Percentiles rank a stretch among this genome's conserved stretches.
Conservation (phyloP, 1,139 yeast genomes). For the Diutina neorugosa region DNA sequence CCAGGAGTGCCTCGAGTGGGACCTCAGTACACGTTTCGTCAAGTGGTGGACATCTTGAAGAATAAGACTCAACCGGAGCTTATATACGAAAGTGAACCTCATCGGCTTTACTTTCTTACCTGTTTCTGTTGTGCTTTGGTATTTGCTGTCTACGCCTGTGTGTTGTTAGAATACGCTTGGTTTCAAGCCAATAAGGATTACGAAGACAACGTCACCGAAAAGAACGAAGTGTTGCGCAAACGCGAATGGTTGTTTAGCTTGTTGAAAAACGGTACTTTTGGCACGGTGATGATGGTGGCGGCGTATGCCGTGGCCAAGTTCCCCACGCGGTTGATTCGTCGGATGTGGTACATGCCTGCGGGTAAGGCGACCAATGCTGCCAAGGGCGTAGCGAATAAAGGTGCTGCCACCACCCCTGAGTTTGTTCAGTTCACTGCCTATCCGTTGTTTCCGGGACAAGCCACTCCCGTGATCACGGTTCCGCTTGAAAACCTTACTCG, state of each 20-base stretch:
- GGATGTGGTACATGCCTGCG: slow-evolving; percentile 64
- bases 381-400: slow-evolving; percentile 6
- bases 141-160: slow-evolving; percentile 53
- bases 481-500: slow-evolving; percentile 47
- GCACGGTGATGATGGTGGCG: slow-evolving; percentile 26
- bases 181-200: slow-evolving; percentile 46
- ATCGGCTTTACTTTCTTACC: slow-evolving; percentile 58
- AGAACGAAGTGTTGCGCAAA: slow-evolving; percentile 20
- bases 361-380: neutral
- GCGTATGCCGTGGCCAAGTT: slow-evolving; percentile 35
- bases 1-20: slow-evolving; percentile 69
- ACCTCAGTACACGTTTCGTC: slow-evolving; percentile 43
- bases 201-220: slow-evolving; percentile 42
- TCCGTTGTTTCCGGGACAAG: slow-evolving; percentile 62
- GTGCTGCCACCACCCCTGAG: slow-evolving; percentile 22
- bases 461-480: slow-evolving; percentile 63
- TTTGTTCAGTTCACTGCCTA: slow-evolving; percentile 59
- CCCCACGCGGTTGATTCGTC: slow-evolving; percentile 60
- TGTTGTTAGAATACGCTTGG: slow-evolving; percentile 47
- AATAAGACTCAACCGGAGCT: slow-evolving; percentile 54
- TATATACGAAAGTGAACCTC: slow-evolving; percentile 77
- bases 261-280: slow-evolving; percentile 20
- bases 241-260: slow-evolving; percentile 27
- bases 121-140: slow-evolving; percentile 61
- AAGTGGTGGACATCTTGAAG: slow-evolving; percentile 50